Percentiles rank a stretch among this genome's conserved stretches.
These are phyloP conservation scores for Trifolium fragiferum DNA, from an alignment of 306 rosid genomes.

Conservation along the genomic window DNA sequence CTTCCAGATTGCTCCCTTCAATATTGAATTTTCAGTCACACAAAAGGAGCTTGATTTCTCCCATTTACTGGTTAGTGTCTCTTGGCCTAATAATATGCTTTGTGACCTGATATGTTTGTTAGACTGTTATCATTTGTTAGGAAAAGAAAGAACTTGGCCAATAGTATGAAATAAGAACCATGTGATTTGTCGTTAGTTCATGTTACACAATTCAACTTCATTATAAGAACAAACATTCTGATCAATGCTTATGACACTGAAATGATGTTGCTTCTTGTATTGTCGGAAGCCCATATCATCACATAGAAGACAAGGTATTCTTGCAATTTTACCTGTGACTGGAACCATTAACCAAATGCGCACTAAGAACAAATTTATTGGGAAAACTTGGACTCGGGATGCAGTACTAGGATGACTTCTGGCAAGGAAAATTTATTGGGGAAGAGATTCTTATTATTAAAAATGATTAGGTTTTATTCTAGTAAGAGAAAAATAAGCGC, in stretches of 20 bases:
- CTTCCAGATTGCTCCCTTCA: conserved; percentile 89
- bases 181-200: conserved; percentile 12
- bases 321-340: conserved; percentile 26
- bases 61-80: conserved; percentile 90
- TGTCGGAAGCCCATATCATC: conserved; percentile 1
- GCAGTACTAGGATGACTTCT: conserved; percentile 8
- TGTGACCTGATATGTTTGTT: conserved; percentile 30
- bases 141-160: conserved; percentile 21
- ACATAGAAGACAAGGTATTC: not conserved
- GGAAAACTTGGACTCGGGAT: not conserved
- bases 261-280: conserved; percentile 27
- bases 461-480: conserved; percentile 23
- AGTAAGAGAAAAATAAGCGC: not conserved
- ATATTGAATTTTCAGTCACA: conserved; percentile 92
- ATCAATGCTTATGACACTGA: conserved; percentile 10
- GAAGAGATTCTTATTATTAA: conserved; percentile 18
- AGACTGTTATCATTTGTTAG: conserved; percentile 12
- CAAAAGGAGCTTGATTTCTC: conserved; percentile 99
- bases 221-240: conserved; percentile 7
- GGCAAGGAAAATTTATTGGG: conserved; percentile 20
- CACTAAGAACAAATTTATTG: not conserved
- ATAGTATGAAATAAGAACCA: conserved; percentile 29
- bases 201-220: conserved; percentile 26
- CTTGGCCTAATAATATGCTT: conserved; percentile 41
- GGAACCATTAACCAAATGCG: conserved; percentile 9